A percentile compares a stretch with the other conserved stretches of the same genome.
phyloP scores from a whole-genome alignment of 805 yeast species.

The Isabelozyma rhagii region DNA sequence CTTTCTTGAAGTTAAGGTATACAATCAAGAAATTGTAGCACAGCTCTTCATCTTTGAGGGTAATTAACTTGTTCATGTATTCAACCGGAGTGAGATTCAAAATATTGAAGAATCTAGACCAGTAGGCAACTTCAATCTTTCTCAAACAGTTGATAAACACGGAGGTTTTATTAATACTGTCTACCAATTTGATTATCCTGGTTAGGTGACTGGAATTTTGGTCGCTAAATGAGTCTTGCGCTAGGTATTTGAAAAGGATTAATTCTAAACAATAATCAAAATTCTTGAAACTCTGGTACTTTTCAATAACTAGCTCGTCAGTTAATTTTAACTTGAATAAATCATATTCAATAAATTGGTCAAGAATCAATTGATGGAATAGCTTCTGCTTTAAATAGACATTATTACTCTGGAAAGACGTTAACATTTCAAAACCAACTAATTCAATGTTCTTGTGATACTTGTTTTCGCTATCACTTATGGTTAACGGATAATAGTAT shows the following conservation, averaged over 20 bases:
- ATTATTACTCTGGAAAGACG: constrained; percentile 22
- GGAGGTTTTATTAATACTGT: constrained; percentile 14
- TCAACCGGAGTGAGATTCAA: constrained; percentile 43
- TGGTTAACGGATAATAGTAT: constrained; percentile 22
- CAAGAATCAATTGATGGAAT: constrained; percentile 42
- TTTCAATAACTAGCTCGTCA: constrained; percentile 19
- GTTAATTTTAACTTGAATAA: constrained; percentile 16
- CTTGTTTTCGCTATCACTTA: constrained; percentile 8
- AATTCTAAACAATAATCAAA: constrained; percentile 50
- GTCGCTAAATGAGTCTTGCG: constrained; percentile 18
- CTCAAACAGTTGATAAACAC: constrained; percentile 56
- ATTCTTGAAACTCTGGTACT: constrained; percentile 39
- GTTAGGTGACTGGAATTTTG: constrained; percentile 4
- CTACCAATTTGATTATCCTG: constrained; percentile 13
- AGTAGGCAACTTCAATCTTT: constrained; percentile 54
- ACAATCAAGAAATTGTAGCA: constrained; percentile 52
- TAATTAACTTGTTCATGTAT: constrained; percentile 40
- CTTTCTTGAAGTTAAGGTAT: constrained; percentile 49
- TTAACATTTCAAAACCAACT: constrained; percentile 39
- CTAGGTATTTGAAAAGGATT: constrained; percentile 41
- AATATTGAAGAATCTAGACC: constrained; percentile 47
- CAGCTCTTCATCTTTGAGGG: constrained; percentile 40
- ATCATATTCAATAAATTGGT: constrained; percentile 47
- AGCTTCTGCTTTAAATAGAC: constrained; percentile 29
- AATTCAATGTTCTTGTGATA: constrained; percentile 31